Evolutionary conservation across 1,284 basidiomycete species (phyloP), one percentile per base, ranked within the genome.

Genomic region (Trichosporon inkin): DNA sequence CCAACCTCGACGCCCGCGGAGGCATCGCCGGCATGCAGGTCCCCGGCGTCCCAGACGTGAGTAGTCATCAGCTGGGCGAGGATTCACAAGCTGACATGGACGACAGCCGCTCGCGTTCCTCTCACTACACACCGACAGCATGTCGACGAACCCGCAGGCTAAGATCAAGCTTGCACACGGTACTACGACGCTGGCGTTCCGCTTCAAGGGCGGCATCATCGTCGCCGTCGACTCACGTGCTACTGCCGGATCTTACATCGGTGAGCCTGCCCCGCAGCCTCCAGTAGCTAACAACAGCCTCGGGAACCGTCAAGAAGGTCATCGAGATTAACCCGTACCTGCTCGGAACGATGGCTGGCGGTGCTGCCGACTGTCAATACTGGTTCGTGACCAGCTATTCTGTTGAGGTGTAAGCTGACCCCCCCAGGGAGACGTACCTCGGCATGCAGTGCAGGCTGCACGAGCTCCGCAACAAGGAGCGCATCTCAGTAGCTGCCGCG

Each of bases 321-420:
- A 99, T 99, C 71, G 96, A 99, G 82, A 99, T 99, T 80, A 99
- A 99, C 82, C 92, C 93, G 51, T 99, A 96, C 81, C 81, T 99
- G 57, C 84, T 99, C 34, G 96, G 96, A 62, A 99, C 95, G 1
- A 99, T 99, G 95, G 95, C 95, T 63, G 96, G 95, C 80, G 95
- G 94, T 80, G 95, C 95, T 66, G 92, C 92, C 14, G 77, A 79
- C 68, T 79, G 77, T 68, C 77, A 79, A 69, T 79, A 78, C 62
- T 79, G 77, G 77, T 79, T 54, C 53, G 77, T 68, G 10, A 6
- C 11, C 0, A 19, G 34, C 24, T 19, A 47, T 22, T 32, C 44
- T n/a, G 16, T 39, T 6, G 34, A 41, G 17, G 38, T 34, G 61
- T 13, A 11, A 38, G 47, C 63, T 60, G 58, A 60, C 22, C 11